These are phyloP conservation scores for Geotrichum histeridarum DNA, from an alignment of 1,139 yeast genomes.

Conservation along the genomic window DNA sequence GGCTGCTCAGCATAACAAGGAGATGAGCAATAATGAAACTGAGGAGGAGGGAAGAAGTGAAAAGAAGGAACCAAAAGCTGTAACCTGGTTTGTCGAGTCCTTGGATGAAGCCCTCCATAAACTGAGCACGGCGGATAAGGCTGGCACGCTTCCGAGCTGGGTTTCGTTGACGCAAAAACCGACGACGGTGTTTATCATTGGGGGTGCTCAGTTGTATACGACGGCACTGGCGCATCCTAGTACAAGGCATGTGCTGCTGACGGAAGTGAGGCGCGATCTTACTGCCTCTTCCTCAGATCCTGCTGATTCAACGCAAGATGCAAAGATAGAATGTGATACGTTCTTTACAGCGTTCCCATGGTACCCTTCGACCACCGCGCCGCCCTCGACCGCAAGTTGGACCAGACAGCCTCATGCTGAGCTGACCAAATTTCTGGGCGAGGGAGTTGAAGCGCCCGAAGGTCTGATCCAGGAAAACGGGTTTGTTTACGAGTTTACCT, in stretches of 20 bases:
- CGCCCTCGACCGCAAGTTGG: conserved; percentile 32
- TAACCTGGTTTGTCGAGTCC: conserved; percentile 38
- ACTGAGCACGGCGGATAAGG: conserved; percentile 20
- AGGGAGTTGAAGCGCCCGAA: conserved; percentile 38
- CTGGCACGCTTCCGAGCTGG: conserved; percentile 16
- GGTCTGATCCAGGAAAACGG: conserved; percentile 47
- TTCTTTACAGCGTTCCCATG: conserved; percentile 47
- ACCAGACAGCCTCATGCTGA: conserved; percentile 33
- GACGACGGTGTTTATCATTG: conserved; percentile 65
- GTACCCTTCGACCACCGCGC: conserved; percentile 21
- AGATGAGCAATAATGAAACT: conserved; percentile 26
- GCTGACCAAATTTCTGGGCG: conserved; percentile 42
- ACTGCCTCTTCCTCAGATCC: conserved; percentile 24
- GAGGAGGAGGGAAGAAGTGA: conserved; percentile 3
- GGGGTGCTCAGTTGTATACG: conserved; percentile 86
- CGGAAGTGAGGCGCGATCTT: conserved; percentile 49
- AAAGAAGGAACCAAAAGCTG: conserved; percentile 19
- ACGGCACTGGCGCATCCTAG: conserved; percentile 45
- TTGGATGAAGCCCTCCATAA: conserved; percentile 44
- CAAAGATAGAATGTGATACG: conserved; percentile 48
- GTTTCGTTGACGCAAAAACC: conserved; percentile 21
- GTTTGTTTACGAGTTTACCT: conserved; percentile 46
- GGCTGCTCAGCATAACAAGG: conserved; percentile 19
- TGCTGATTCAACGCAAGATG: background rate
- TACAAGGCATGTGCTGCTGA: conserved; percentile 61